Base-by-base conservation (phyloP, 768 basidiomycete species). In the Hemileccinum rubropunctum region DNA sequence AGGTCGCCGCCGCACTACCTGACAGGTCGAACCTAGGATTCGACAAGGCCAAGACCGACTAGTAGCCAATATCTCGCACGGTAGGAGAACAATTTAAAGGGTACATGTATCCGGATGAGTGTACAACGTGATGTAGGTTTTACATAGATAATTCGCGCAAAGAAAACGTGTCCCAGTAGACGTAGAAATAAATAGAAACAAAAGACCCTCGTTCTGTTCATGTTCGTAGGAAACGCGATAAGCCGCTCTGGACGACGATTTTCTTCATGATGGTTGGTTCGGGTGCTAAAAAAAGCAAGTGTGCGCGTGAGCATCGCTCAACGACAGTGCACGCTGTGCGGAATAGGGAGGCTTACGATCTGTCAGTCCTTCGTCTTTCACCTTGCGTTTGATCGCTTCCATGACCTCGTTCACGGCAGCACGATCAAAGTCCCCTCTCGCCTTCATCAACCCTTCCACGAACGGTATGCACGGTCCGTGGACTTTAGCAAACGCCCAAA, bases 231-330 rank as follows among this genome's bases (percentile, higher is more conserved):
- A 93, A 84, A 46, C 89, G 76, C 21, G 88, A 85, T 60, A 92
- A 83, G 26, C 81, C 74, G 49, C 82, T 82, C 66, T 86, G 88
- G 33, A 91, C 77, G 9, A 82, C 77, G 39, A 93, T 81, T 64
- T 90, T 91, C 77, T 92, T 92, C 91, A 94, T 93, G 58, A 94
- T 85, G 2, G 90, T 93, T 1, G 88, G 85, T 64, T 91, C 87
- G 11, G 80, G 71, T 1, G 91, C 91, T 93, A 58, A 14, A 37
- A 27, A 45, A 15, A 38, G 23, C 23, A 23, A 23, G 23, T 23
- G 23, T 23, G 23, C 3, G 23, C 27, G 21, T 61, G 23, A 56
- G 56, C 21, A 28, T 52, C 27, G 20, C 28, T 8, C 11, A 8
- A 21, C 5, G 8, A 9, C 2, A 14, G 9, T 23, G 23, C 28